Percentiles rank a stretch among this genome's conserved stretches.
Conservation (phyloP, 169 alveolate genomes). For the Cryptosporidium parvum region DNA sequence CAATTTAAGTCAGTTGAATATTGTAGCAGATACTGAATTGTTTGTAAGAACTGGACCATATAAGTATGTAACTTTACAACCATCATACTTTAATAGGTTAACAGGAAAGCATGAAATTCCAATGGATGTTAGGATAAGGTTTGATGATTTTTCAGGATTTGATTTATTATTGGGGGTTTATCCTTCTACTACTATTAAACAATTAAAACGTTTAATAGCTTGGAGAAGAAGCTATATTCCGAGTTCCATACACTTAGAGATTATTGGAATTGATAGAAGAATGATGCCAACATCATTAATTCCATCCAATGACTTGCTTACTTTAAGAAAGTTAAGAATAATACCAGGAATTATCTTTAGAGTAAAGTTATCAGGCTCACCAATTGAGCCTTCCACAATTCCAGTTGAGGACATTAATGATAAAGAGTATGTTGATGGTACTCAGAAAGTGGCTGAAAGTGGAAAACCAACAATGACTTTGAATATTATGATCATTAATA, state of each 20-base stretch:
- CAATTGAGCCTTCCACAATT: constrained; percentile 51
- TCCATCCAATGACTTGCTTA: constrained; percentile 59
- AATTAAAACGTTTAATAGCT: constrained; percentile 70
- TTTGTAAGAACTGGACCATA: constrained; percentile 75
- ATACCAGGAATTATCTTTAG: constrained; percentile 68
- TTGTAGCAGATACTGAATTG: constrained; percentile 50
- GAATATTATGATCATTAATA: constrained; percentile 39
- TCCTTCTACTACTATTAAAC: constrained; percentile 73
- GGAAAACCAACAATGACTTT: constrained; percentile 39
- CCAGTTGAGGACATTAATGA: constrained; percentile 51
- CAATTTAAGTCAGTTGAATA: constrained; percentile 50
- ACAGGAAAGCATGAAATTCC: constrained; percentile 71
- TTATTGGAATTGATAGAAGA: constrained; percentile 71
- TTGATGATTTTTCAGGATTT: constrained; percentile 72
- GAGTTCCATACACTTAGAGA: constrained; percentile 58
- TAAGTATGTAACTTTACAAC: constrained; percentile 60
- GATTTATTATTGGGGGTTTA: constrained; percentile 63
- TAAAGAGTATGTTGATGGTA: constrained; percentile 57
- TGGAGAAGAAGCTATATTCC: constrained; percentile 74
- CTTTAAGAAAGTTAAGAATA: constrained; percentile 51
- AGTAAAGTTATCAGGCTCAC: constrained; percentile 53
- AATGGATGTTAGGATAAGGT: constrained; percentile 65
- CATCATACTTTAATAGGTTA: constrained; percentile 55
- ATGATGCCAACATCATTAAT: constrained; percentile 69
- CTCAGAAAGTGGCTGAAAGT: neutral